Conservation (phyloP, 768 basidiomycete genomes). For the Agrocybe pediades region DNA sequence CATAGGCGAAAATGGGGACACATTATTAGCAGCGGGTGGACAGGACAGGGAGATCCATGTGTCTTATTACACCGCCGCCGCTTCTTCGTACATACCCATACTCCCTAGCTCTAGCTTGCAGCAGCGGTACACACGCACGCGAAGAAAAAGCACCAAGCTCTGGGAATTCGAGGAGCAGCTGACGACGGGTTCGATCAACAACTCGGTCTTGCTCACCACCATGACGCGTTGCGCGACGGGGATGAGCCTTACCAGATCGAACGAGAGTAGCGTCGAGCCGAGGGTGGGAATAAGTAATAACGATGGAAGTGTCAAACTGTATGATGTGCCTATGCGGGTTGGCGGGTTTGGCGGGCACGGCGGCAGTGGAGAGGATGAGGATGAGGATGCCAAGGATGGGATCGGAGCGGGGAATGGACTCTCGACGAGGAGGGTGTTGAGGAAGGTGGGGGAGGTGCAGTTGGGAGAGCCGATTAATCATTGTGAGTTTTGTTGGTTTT, state of each 20-base stretch:
- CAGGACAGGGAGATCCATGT: constrained; percentile 74
- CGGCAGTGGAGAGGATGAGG: constrained; percentile 36
- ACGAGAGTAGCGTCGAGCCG: constrained; percentile 71
- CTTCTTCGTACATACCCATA: neutral
- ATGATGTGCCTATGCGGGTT: constrained; percentile 64
- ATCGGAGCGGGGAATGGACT: no score
- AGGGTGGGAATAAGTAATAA: constrained; percentile 86
- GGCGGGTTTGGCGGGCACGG: neutral
- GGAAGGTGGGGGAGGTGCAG: constrained; percentile 52
- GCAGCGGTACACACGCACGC: neutral
- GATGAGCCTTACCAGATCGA: constrained; percentile 57
- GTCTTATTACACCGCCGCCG: constrained; percentile 38
- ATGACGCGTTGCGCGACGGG: constrained; percentile 29
- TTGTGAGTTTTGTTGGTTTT: constrained; percentile 49
- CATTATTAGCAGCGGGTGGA: constrained; percentile 75
- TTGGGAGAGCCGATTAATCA: constrained; percentile 80
- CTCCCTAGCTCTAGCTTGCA: neutral
- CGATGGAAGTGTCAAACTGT: constrained; percentile 79
- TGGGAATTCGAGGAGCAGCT: constrained; percentile 64
- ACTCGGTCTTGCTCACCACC: constrained; percentile 68
- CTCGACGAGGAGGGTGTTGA: constrained; percentile 34
- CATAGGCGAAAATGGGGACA: constrained; percentile 47
- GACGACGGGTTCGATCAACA: constrained; percentile 77
- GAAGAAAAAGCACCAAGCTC: constrained; percentile 23
- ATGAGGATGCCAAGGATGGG: no score